These are phyloP conservation scores for Colletotrichum acutatum DNA, from an alignment of 2,329 filamentous ascomycete species.

Conservation along the genomic window DNA sequence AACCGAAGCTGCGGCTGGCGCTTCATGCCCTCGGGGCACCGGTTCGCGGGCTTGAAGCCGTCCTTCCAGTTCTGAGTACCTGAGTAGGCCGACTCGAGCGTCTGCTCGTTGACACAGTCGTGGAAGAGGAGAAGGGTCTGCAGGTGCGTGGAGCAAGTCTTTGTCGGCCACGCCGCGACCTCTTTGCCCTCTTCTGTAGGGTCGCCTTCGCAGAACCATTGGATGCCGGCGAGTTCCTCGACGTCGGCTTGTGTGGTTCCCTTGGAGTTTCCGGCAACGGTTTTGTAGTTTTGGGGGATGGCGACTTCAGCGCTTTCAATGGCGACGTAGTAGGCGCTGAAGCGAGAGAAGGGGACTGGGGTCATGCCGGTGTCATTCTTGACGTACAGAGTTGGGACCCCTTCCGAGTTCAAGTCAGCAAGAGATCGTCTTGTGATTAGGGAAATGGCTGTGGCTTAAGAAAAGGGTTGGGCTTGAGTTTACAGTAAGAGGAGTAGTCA, in stretches of 20 bases:
- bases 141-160: constrained; percentile 42
- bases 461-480: background rate
- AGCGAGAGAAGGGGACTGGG: constrained; percentile 48
- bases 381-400: constrained; percentile 54
- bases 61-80: constrained; percentile 33
- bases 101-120: constrained; percentile 40
- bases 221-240: constrained; percentile 35
- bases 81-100: constrained; percentile 39
- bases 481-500: constrained; percentile 57
- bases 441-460: background rate
- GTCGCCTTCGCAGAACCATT: constrained; percentile 46
- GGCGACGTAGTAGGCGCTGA: constrained; percentile 58
- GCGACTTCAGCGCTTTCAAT: constrained; percentile 54
- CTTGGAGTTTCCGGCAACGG: constrained; percentile 52
- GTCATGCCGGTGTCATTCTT: constrained; percentile 45
- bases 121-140: constrained; percentile 41
- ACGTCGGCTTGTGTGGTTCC: constrained; percentile 43
- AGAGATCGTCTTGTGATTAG: too few species aligned
- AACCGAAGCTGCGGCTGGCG: constrained; percentile 59
- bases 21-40: constrained; percentile 55
- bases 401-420: background rate
- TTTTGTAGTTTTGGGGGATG: constrained; percentile 55
- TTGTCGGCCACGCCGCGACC: constrained; percentile 42
- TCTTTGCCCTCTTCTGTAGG: constrained; percentile 37
- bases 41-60: constrained; percentile 41